Evolutionary conservation across 306 rosid genomes (phyloP), one percentile per base, ranked within the genome.

Genomic region (Prunus mongolica): DNA sequence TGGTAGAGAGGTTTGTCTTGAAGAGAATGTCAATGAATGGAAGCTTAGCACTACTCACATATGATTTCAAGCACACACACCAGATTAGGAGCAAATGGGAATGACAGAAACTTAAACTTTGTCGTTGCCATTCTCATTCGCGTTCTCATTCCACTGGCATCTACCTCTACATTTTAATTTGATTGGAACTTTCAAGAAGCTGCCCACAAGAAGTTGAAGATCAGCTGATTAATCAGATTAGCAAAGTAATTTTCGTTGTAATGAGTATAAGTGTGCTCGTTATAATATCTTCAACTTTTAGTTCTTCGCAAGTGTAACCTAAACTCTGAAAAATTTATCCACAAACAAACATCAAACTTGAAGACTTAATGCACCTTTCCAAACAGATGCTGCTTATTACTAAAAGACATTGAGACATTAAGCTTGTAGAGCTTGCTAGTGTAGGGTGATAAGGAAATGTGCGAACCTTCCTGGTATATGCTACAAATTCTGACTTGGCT

Each of bases 1-100:
- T 88, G 65, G 89, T 85, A 1, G 91, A 91, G 67, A 87, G 85
- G 24, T 88, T 84, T 85, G 84, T 72, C 2, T 66, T 87, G 78
- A 87, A 38, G 67, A 84, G 84, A 85, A 67, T 66, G 66, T 61
- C 66, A 13, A 61, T 3, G 82, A 79, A 82, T 82, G 86, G 76
- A 54, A 85, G 76, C 9, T 2, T 81, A 49, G 80, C 85, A 69
- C 24, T 69, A 15, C 8, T 90, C 9, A 28, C 74, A 11, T 81
- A 78, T 80, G 89, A 86, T 22, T 88, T 77, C 73, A 88, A 11
- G 64, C 89, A 88, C 81, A 63, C 73, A 20, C 78, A 86, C 70
- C 88, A 86, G 52, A 75, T 78, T 44, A 82, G 72, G 69, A 25
- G 80, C 81, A 82, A 76, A 78, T 86, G 93, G 91, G 83, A 86